Evolutionary conservation across 1,284 basidiomycete species (phyloP).

Genomic region (Ceratobasidium sp.): DNA sequence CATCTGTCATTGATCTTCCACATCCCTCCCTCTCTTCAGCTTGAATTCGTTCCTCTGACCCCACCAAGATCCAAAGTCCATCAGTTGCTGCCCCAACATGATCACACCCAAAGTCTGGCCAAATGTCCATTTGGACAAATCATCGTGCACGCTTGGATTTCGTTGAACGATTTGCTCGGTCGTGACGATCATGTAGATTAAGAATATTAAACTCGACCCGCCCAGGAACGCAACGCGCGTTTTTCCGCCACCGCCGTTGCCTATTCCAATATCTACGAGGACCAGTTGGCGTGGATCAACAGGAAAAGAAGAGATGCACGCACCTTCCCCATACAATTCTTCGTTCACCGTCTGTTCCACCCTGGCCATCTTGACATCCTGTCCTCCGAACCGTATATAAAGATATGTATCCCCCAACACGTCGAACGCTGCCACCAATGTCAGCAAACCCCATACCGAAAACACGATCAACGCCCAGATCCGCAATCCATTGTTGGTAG

Average conservation of each 20-base stretch:
- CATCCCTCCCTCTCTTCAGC: neutral
- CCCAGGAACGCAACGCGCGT: neutral
- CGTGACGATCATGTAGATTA: conserved; percentile 28
- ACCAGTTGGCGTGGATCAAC: neutral
- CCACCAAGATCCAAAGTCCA: conserved; percentile 17
- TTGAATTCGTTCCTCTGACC: neutral
- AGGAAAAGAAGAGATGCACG: neutral
- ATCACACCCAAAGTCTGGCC: conserved; percentile 37
- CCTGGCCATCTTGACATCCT: neutral
- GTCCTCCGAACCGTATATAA: neutral
- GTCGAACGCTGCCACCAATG: neutral
- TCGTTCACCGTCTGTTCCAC: neutral
- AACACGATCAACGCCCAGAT: conserved; percentile 30
- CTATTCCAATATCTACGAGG: neutral
- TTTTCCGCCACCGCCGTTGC: conserved; percentile 17
- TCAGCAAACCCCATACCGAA: neutral
- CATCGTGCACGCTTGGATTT: conserved; percentile 4
- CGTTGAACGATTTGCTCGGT: conserved; percentile 8
- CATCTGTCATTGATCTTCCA: neutral
- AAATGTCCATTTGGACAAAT: conserved; percentile 21
- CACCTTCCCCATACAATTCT: conserved; percentile 15
- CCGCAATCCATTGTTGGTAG: conserved; percentile 21
- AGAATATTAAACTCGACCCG: neutral
- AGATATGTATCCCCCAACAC: neutral
- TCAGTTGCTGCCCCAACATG: conserved; percentile 19